A percentile compares a stretch with the other conserved stretches of the same genome.
Evolutionary conservation across 1,284 basidiomycete genomes (phyloP).

Genomic region (Melampsora occidentalis): DNA sequence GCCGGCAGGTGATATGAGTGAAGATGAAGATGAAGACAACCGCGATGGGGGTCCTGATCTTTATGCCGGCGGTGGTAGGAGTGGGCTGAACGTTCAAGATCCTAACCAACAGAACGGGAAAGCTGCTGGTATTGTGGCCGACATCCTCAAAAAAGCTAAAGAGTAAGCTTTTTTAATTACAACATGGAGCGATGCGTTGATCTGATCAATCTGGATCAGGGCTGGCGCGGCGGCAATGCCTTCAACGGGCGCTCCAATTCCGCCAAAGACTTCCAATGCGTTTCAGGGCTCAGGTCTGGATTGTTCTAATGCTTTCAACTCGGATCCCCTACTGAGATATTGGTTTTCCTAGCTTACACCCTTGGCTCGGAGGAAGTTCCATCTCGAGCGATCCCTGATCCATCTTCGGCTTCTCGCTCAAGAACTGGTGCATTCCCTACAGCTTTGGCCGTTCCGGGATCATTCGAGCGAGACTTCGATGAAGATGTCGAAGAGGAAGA

Average conservation of each 20-base stretch:
- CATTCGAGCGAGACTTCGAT: slow-evolving; percentile 39
- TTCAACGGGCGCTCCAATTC: background rate
- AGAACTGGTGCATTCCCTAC: slow-evolving; percentile 44
- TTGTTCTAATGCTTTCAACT: background rate
- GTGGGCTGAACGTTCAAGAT: slow-evolving; percentile 85
- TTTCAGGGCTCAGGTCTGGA: slow-evolving; percentile 52
- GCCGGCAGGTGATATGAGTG: slow-evolving; percentile 45
- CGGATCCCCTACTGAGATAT: background rate
- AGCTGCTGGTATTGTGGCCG: slow-evolving; percentile 66
- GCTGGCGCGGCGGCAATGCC: slow-evolving; percentile 34
- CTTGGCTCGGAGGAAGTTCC: slow-evolving; percentile 82
- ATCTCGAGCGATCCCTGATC: slow-evolving; percentile 65
- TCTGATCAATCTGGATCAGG: slow-evolving; percentile 17
- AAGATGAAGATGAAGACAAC: slow-evolving; percentile 49
- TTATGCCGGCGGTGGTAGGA: slow-evolving; percentile 57
- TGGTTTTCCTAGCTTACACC: slow-evolving; percentile 62
- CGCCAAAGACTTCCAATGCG: slow-evolving; percentile 56
- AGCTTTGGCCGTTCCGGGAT: slow-evolving; percentile 43
- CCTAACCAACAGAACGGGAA: slow-evolving; percentile 65
- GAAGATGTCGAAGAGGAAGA: slow-evolving; percentile 56
- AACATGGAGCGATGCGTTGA: background rate
- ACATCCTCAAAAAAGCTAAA: slow-evolving; percentile 76
- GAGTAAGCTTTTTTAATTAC: slow-evolving; percentile 61
- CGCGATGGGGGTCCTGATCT: slow-evolving; percentile 51
- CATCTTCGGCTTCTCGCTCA: slow-evolving; percentile 45